Percentiles rank a stretch among this genome's conserved stretches.
Conservation (phyloP, 2,329 filamentous ascomycete species). For the Fusarium sp. region DNA sequence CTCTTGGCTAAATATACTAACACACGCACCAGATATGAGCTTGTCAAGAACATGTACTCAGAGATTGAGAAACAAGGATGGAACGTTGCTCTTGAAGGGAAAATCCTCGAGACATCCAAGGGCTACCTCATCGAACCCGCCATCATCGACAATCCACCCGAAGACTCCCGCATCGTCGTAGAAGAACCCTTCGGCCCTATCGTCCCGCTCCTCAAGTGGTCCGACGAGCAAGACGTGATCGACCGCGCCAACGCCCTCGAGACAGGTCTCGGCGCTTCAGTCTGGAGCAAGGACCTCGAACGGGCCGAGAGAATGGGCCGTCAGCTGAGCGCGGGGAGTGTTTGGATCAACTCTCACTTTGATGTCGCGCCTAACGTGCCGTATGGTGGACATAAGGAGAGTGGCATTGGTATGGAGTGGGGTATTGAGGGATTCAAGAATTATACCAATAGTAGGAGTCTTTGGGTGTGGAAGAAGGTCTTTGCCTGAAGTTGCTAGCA, state of each 20-base stretch:
- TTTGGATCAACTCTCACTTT: conserved; percentile 69
- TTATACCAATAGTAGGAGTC: conserved; percentile 3
- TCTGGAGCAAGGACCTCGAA: conserved; percentile 65
- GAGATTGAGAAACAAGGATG: conserved; percentile 56
- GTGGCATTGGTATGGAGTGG: conserved; percentile 61
- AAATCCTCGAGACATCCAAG: conserved; percentile 37
- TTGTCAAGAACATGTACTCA: conserved; percentile 55
- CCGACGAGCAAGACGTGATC: conserved; percentile 68
- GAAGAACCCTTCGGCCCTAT: conserved; percentile 69
- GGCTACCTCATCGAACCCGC: conserved; percentile 69
- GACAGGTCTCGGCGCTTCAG: conserved; percentile 65
- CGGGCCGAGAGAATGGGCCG: conserved; percentile 63
- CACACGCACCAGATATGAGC: background rate
- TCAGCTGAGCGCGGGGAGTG: conserved; percentile 65
- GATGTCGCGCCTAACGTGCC: conserved; percentile 51
- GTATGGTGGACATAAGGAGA: conserved; percentile 63
- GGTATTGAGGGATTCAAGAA: conserved; percentile 42
- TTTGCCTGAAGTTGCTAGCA: background rate
- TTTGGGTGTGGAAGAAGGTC: background rate
- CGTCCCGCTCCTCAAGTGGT: conserved; percentile 71
- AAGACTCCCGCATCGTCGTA: conserved; percentile 64
- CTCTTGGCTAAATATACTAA: background rate
- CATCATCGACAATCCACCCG: conserved; percentile 70
- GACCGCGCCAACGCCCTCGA: conserved; percentile 63
- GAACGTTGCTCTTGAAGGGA: conserved; percentile 53